These are phyloP conservation scores for Cutaneotrichosporon daszewskae DNA, from an alignment of 1,284 basidiomycete species.

Conservation along the genomic window DNA sequence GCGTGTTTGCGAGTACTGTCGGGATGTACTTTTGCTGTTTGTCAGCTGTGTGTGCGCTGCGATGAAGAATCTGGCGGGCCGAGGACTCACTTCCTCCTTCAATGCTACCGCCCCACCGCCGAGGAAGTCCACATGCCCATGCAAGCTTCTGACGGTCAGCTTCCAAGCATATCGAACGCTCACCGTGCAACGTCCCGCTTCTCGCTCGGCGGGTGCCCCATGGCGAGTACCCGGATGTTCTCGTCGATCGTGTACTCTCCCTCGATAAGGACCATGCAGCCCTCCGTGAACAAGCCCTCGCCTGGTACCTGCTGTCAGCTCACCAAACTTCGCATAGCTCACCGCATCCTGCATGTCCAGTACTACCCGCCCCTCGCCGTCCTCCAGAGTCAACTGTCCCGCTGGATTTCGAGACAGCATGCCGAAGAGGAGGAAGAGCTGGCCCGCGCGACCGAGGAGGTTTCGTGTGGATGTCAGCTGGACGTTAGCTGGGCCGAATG, in stretches of 20 bases:
- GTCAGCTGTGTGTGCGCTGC: background rate
- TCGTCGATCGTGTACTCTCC: conserved; percentile 94
- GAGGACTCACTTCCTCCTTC: conserved; percentile 80
- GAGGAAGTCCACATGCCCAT: conserved; percentile 90
- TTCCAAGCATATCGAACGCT: conserved; percentile 16
- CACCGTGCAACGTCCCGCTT: conserved; percentile 72
- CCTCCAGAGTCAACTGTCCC: conserved; percentile 84
- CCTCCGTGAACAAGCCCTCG: conserved; percentile 95
- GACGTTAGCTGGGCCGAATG: background rate
- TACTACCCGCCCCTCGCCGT: conserved; percentile 83
- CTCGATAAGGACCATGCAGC: conserved; percentile 89
- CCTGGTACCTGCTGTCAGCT: conserved; percentile 67
- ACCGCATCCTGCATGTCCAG: conserved; percentile 86
- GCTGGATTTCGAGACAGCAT: conserved; percentile 87
- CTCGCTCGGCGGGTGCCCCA: conserved; percentile 96
- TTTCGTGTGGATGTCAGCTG: conserved; percentile 95
- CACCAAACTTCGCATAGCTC: conserved; percentile 32
- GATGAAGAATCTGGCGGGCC: background rate
- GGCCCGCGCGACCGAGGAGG: conserved; percentile 80
- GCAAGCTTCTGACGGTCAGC: conserved; percentile 61
- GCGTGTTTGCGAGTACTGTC: conserved; percentile 46
- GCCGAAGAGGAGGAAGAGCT: conserved; percentile 88
- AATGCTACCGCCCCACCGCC: conserved; percentile 85
- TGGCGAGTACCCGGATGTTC: conserved; percentile 79
- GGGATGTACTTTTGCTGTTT: conserved; percentile 41